phyloP scores from a whole-genome alignment of 352 stramenopile genomes.

The Phytophthora niederhauseri region DNA sequence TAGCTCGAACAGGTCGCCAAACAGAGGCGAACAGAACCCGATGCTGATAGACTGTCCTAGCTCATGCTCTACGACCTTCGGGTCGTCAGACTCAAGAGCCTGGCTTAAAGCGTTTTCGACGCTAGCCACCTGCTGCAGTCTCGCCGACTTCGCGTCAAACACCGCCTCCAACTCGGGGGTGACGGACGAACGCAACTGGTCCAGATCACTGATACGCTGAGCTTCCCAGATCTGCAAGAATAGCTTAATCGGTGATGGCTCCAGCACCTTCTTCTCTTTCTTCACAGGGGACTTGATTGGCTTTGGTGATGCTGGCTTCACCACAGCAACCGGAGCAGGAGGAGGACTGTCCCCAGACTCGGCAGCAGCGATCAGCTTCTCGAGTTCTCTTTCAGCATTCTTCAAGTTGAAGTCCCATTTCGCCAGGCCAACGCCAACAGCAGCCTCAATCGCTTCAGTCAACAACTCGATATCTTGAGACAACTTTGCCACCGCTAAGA shows the following conservation, averaged over 20 bases:
- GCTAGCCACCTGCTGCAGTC: conserved; percentile 50
- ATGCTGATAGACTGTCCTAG: conserved; percentile 63
- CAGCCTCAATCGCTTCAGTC: conserved; percentile 70
- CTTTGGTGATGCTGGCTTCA: conserved; percentile 13
- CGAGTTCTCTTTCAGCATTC: conserved; percentile 70
- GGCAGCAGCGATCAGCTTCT: conserved; percentile 51
- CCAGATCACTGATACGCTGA: conserved; percentile 32
- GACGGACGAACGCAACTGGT: conserved; percentile 24
- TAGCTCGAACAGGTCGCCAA: conserved; percentile 54
- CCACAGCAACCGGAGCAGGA: conserved; percentile 7
- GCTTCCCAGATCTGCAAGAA: conserved; percentile 57
- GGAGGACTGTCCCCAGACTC: conserved; percentile 5
- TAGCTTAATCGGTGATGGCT: conserved; percentile 25
- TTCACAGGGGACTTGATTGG: conserved; percentile 14
- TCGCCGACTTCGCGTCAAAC: conserved; percentile 51
- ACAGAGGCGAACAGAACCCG: conserved; percentile 57
- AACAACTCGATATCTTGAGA: conserved; percentile 72
- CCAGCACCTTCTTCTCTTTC: conserved; percentile 18
- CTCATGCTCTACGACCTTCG: conserved; percentile 52
- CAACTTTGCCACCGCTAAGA: conserved; percentile 70
- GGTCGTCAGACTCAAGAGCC: conserved; percentile 37
- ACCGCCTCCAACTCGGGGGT: conserved; percentile 30
- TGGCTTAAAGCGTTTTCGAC: conserved; percentile 45
- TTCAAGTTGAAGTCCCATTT: conserved; percentile 88
- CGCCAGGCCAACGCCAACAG: conserved; percentile 59